Base-by-base conservation (phyloP, 2,329 filamentous ascomycete species). In the Aphanocladium album region DNA sequence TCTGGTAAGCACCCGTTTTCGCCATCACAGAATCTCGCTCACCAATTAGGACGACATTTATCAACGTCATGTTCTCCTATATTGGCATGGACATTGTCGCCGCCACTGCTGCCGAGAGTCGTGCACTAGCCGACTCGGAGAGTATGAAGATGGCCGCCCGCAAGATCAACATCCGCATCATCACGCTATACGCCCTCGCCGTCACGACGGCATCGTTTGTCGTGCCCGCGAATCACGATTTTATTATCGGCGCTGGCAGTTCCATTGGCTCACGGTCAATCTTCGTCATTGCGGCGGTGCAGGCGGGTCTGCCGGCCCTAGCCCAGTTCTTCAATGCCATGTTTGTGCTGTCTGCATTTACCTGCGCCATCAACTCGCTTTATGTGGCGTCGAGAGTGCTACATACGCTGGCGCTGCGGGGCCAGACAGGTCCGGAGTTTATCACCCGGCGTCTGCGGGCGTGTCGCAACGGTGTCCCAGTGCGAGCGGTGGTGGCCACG, bases 111-210 rank as follows among this genome's bases (percentile, higher is more conserved):
- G 72, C 74, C 9, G 74, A 76, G 54, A 73, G 68, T 56, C 69
- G 67, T 53, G 65, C 70, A 2, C 69, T 75, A 5, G 64, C 71
- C 11, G 67, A 74, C 49, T 69, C 73, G 0, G 74, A 76, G 59
- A 72, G 68, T 60, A 75, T 76, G 69, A 76, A 76, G 61, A 75
- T 76, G 72, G 73, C 71, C 2, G 70, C 73, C 16, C 67, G 74
- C 45, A 76, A 76, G 58, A 74, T 75, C 60, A 71, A 70, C 60
- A 68, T 76, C 14, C 72, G 74, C 57, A 70, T 76, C 41, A 67
- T 75, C 50, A 67, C 61, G n/a, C 60, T 65, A 19, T 70, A 69
- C 60, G 51, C 63, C 7, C 62, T 72, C 21, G 64, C 68, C 11
- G 63, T 72, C n/a, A 43, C 69, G 27, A 68, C 67, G 0, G 63